Evolutionary conservation across 2,329 filamentous ascomycete species (phyloP), one percentile per base, ranked within the genome.

Genomic region (Fusarium bactridioides): DNA sequence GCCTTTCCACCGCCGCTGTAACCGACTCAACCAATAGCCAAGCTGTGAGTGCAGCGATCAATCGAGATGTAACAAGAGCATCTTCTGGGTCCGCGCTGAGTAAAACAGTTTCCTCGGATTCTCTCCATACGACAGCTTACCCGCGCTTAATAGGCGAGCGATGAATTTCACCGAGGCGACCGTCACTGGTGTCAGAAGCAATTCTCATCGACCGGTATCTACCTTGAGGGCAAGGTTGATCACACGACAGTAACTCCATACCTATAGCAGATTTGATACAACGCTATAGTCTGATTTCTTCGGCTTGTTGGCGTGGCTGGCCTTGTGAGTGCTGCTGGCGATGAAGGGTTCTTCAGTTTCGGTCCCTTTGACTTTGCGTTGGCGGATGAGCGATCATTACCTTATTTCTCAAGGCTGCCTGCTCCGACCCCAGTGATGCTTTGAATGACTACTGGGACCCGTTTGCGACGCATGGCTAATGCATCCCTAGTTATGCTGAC

Each of bases 121-220:
- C 7, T 16, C 5, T 16, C 21, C 9, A 41, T 4, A 0, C 5
- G 13, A 10, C 7, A 16, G 1, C 6, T 19, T 6, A 12, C 10
- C 41, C 41, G 4, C 1, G 1, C 1, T 19, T 25, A 0, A 25
- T 3, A 25, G 41, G 11, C 11, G 7, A 44, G 16, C 11, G 10
- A 19, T 25, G 9, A 9, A 9, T 12, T 25, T 19, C 7, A 19
- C 10, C 5, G 23, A 25, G 11, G 8, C 4, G 0, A 25, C 7
- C 0, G 41, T 4, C 11, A 9, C 23, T 25, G 3, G 11, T 44
- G 2, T 25, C 9, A 13, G 23, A 25, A 18, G 41, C 10, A 44
- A 25, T 44, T 13, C 1, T 25, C 10, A 7, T 13, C 10, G 3
- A 13, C 3, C 2, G 10, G 7, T 19, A 44, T 25, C 23, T 7